Base-by-base conservation (phyloP, 2,329 filamentous ascomycete genomes). In the Mariannaea elegans region DNA sequence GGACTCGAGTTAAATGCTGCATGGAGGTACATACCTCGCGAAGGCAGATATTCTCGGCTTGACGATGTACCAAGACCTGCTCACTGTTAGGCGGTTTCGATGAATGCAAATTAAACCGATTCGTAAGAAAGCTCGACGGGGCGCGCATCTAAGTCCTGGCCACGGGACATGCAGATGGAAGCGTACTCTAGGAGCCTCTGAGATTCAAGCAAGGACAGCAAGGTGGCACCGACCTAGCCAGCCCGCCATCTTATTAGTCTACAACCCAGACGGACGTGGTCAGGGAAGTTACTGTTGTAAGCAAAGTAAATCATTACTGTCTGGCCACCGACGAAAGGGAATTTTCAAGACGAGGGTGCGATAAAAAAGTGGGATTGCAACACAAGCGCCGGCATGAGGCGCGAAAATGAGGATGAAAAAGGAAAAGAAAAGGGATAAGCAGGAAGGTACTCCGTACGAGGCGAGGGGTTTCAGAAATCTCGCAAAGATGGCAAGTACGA, bases 191-290 rank as follows among this genome's bases (percentile, higher is more conserved):
- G 34, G 18, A 41, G 44, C 45, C 19, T 29, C 44, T 36, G 23
- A 44, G 31, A 21, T 45, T 45, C 46, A 39, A 56, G 47, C 31
- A 12, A 36, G 9, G 42, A 41, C 3, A 23, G 29, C 44, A 51
- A 48, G 38, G 50, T 59, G 44, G 38, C 38, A 59, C 56, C 56
- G 46, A 45, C 38, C 44, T 44, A 36, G 23, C 47, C 48, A 51
- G 34, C 36, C 48, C 48, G 29, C n/a, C n/a, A n/a, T n/a, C 23
- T 31, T 7, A 7, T 7, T 31, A 31, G 38, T 39, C 19, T 10
- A 42, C 38, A 12, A 19, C 8, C 38, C 38, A 42, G 38, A 42
- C 18, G 19, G 45, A 44, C 19, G 27, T 31, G 13, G 32, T 5
- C 41, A 31, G 27, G 41, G 41, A 44, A 19, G 41, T 29, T 44